phyloP scores from a whole-genome alignment of 2,329 filamentous ascomycete species.

The Cercospora berteroae region DNA sequence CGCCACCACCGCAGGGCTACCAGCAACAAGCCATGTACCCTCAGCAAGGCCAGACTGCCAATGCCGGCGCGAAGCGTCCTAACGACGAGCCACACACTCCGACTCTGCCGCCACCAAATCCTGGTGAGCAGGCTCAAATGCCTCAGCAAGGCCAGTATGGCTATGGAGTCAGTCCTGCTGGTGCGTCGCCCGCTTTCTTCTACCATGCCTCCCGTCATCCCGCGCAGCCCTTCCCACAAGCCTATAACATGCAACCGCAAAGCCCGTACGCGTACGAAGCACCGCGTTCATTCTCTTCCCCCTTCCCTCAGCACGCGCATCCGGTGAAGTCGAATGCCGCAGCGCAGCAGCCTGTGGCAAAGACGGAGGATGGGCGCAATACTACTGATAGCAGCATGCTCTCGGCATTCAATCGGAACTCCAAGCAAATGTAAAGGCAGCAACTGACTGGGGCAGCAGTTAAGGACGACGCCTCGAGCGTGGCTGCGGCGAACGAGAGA shows the following conservation, averaged over 20 bases:
- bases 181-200: slow-evolving; percentile 46
- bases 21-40: slow-evolving; percentile 45
- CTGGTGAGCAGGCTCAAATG: slow-evolving; percentile 44
- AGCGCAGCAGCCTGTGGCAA: slow-evolving; percentile 30
- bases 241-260: slow-evolving; percentile 45
- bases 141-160: slow-evolving; percentile 35
- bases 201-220: slow-evolving; percentile 41
- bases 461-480: slow-evolving; percentile 23
- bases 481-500: slow-evolving; percentile 27
- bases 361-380: slow-evolving; percentile 38
- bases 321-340: slow-evolving; percentile 31
- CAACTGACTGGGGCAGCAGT: slow-evolving; percentile 35
- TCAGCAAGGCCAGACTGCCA: slow-evolving; percentile 24
- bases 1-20: slow-evolving; percentile 42
- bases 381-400: slow-evolving; percentile 35
- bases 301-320: slow-evolving; percentile 45
- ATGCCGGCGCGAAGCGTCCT: slow-evolving; percentile 43
- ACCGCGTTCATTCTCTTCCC: slow-evolving; percentile 37
- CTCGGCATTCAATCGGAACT: slow-evolving; percentile 29
- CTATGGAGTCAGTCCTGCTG: slow-evolving; percentile 47
- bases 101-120: slow-evolving; percentile 50
- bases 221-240: slow-evolving; percentile 34
- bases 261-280: slow-evolving; percentile 44
- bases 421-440: slow-evolving; percentile 20
- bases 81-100: slow-evolving; percentile 52